These are phyloP conservation scores for Colletotrichum sidae DNA, from an alignment of 2,329 filamentous ascomycete genomes.

Conservation along the genomic window DNA sequence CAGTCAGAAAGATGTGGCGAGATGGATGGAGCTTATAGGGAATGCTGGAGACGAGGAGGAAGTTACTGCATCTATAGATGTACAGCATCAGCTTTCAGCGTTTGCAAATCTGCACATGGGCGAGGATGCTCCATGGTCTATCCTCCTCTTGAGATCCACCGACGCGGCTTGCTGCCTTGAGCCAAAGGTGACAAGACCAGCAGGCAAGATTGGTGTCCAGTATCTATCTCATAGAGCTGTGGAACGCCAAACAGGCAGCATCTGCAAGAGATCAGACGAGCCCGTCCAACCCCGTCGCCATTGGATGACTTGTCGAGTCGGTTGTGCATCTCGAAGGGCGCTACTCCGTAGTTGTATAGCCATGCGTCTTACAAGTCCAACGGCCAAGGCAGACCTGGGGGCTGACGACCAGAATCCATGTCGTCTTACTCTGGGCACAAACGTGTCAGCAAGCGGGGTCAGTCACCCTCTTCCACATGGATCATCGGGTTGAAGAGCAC, in stretches of 20 bases:
- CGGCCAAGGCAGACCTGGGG: neutral
- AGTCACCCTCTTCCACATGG: too few species aligned
- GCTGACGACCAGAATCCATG: neutral
- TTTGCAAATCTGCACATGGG: fast-evolving
- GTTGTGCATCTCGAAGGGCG: neutral
- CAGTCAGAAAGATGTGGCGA: too few species aligned
- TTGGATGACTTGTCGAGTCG: neutral
- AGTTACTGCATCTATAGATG: too few species aligned
- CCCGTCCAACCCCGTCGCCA: neutral
- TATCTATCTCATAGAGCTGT: neutral
- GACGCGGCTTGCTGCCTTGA: neutral
- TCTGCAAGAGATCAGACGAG: neutral
- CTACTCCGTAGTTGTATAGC: neutral
- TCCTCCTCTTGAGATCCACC: too few species aligned
- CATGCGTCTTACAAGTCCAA: neutral
- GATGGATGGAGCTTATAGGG: too few species aligned
- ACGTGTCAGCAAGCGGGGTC: too few species aligned
- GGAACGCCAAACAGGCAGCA: conserved; percentile 5
- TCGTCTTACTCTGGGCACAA: too few species aligned
- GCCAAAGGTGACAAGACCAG: neutral
- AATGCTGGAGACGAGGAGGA: too few species aligned
- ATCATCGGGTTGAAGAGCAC: too few species aligned
- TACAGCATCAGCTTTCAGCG: too few species aligned
- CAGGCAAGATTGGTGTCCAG: neutral
- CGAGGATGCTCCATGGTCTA: too few species aligned